A percentile compares a stretch with the other conserved stretches of the same genome.
Evolutionary conservation across 176 grass and related monocot genomes (phyloP).

Genomic region (Rhynchospora tenuis): DNA sequence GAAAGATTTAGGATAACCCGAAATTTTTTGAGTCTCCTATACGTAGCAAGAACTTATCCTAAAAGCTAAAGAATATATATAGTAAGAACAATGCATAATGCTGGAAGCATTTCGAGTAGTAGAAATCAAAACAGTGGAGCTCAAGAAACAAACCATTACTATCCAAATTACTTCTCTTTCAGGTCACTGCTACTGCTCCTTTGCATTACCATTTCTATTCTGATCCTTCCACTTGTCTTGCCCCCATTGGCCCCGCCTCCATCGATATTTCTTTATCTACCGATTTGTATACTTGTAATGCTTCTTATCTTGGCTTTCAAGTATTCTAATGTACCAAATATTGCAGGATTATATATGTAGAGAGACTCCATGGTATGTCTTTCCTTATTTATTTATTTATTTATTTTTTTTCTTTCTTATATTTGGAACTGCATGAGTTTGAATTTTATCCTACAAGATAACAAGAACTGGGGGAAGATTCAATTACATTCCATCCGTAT

Average conservation of each 20-base stretch:
- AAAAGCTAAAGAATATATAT: background rate
- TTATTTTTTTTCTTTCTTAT: background rate
- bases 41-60: slow-evolving; percentile 18
- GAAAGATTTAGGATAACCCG: too few species aligned
- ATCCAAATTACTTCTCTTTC: slow-evolving; percentile 37
- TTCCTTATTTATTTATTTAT: too few species aligned
- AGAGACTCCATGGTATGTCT: background rate
- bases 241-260: slow-evolving; percentile 82
- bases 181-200: slow-evolving; percentile 42
- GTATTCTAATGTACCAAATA: slow-evolving; percentile 27
- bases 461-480: background rate
- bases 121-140: background rate
- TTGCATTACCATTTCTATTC: slow-evolving; percentile 54
- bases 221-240: slow-evolving; percentile 75
- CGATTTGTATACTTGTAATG: slow-evolving; percentile 56
- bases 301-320: slow-evolving; percentile 66
- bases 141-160: background rate
- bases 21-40: slow-evolving; percentile 33
- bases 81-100: slow-evolving; percentile 2
- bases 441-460: background rate
- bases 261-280: slow-evolving; percentile 60
- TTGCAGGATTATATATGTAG: slow-evolving; percentile 16
- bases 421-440: background rate
- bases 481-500: background rate
- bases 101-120: slow-evolving; percentile 1